Evolutionary conservation across 805 yeast species (phyloP), one percentile per base, ranked within the genome.

Genomic region (Starmerella apis): DNA sequence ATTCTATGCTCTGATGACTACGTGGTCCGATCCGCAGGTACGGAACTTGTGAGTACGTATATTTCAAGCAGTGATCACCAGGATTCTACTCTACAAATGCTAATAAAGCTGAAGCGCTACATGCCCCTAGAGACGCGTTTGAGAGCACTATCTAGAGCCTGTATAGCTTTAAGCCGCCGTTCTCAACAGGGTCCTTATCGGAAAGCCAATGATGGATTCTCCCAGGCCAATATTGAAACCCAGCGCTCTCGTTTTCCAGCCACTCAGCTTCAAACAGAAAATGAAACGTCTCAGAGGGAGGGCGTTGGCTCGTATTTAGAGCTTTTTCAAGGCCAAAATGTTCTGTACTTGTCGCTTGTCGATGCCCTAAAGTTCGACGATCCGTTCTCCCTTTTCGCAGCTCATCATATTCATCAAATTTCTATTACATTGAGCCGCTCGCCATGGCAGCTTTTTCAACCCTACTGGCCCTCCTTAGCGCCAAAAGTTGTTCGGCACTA

Each of bases 391-490:
- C 78, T 85, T 57, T 68, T 83, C 57, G 86, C 86, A 0, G 78
- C 79, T 55, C 81, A 80, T 59, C 77, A 78, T 49, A 66, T 90
- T 3, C 67, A 76, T 20, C 66, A 72, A 30, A 72, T 83, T 11
- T 81, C 96, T 0, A 59, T 67, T 16, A 69, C 77, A 1, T 76
- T 77, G 56, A 65, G 70, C 1, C 67, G 76, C 31, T 77, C 95
- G 0, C 81, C 94, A 0, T 87, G 90, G 77, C 85, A 83, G 61
- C 65, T 90, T 13, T 68, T 86, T 19, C 78, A 84, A 7, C 95
- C 95, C 0, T 84, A 78, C 53, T 73, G 92, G 59, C 87, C 58
- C 1, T 55, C 44, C 16, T 23, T 55, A 2, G 56, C 56, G 13
- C 57, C 55, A 3, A 43, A 47, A 19, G 30, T 55, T 9, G 47